Base-by-base conservation (phyloP, 148 eudicot species). In the Fagopyrum homotropicum region DNA sequence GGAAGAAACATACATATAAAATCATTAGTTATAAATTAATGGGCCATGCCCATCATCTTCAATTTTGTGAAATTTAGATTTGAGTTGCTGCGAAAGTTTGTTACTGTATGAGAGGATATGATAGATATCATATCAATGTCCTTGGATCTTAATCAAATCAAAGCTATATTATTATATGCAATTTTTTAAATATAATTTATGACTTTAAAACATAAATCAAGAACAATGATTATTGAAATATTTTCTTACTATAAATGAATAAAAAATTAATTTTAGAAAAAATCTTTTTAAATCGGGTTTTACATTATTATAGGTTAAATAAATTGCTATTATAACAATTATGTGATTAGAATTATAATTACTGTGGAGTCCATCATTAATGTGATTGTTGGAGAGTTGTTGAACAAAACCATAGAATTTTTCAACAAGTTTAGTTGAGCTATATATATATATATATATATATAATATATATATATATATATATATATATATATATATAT, bases 321-420 rank as follows among this genome's bases (percentile, higher is more conserved):
- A 35, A 35, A 35, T 10, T 50, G 54, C 4, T 8, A 61, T 63
- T 63, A 30, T 11, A 44, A 12, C 16, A 63, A 9, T 30, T 66
- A 40, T 66, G 47, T 66, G 47, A 66, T 66, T 9, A 17, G 43
- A 11, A 43, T 8, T 40, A 40, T 35, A 40, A 1, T 66, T 66
- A 66, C 40, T 66, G 71, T 66, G 43, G 5, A 61, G 15, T 54
- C 68, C 43, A 66, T 66, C 71, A 66, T 66, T 66, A 66, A 40
- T 66, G 26, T 43, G 71, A 66, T 66, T 40, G 46, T 66, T 66
- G 71, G 69, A 66, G 46, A 66, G 71, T 66, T 66, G 71, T 66
- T 66, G 71, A 66, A 66, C 71, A 66, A 66, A 66, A 66, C 46
- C 71, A 66, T 12, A 66, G 71, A 66, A 66, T 1, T 40, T 66